Base-by-base conservation (phyloP, 495 filamentous ascomycete species). In the Daldinia decipiens region DNA sequence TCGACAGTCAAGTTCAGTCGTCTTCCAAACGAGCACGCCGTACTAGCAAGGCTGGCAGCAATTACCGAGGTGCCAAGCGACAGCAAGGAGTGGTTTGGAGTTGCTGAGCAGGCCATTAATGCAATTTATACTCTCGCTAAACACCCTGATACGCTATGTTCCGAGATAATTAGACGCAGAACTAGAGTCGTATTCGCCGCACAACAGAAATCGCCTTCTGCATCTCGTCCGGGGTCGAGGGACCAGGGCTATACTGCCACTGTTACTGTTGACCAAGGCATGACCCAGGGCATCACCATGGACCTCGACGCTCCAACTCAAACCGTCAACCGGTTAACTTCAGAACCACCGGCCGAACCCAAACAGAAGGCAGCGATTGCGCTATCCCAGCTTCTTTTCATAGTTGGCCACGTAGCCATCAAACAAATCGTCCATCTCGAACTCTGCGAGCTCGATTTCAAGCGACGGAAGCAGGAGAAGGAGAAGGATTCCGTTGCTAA, bases 401-500 rank as follows among this genome's bases (percentile, higher is more conserved):
- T 97, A 57, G 95, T 99, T 58, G 95, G 95, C 5, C 95, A 99
- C 75, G 92, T 98, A 64, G 94, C 95, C 31, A 93, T 99, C 80
- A 99, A 99, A 78, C 95, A 99, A 74, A 99, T 98, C 65, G 95
- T 99, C n/a, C 96, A 99, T 78, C 85, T 99, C n/a, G 95, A 99
- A 70, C 86, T 98, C 2, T 94, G 93, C 79, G 95, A 99, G 76
- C 87, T 94, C 39, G 95, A 99, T 78, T 99, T 99, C 81, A 99
- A 99, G 81, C 88, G 94, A 27, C 86, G 94, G 61, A 99, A 98
- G 81, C 92, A 91, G 13, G 95, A 97, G 71, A 93, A 94, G 67
- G 95, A 98, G 78, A 97, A 95, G 80, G 90, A 83, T 51, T 79
- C 82, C 3, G 78, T 79, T 7, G 77, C 81, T 3, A 74, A 79